Percentiles rank a stretch among this genome's conserved stretches.
Conservation (phyloP, 257 asterid genomes). For the Solanum acaule region DNA sequence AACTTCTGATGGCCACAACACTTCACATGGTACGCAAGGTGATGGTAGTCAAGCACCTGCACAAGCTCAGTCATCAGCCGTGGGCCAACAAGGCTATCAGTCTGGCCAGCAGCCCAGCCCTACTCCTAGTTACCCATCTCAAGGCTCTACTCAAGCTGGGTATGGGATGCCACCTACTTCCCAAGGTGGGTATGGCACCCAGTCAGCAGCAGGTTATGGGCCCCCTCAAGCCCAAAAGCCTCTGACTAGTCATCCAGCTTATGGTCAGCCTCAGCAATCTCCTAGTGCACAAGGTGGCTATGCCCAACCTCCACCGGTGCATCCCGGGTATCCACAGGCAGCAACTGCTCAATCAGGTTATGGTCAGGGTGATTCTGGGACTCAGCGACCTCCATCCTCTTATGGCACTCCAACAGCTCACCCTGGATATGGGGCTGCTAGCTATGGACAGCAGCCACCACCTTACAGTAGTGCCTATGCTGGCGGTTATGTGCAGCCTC, state of each 20-base stretch:
- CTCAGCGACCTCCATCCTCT: conserved; percentile 18
- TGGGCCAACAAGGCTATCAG: conserved; percentile 32
- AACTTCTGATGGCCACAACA: conserved; percentile 32
- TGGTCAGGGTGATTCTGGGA: conserved; percentile 23
- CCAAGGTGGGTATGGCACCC: conserved; percentile 34
- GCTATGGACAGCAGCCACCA: conserved; percentile 35
- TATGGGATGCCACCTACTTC: conserved; percentile 53
- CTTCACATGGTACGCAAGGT: conserved; percentile 57
- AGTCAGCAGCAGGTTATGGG: background rate
- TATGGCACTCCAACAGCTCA: conserved; percentile 26
- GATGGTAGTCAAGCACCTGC: conserved; percentile 56
- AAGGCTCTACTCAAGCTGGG: conserved; percentile 45
- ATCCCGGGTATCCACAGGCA: conserved; percentile 18
- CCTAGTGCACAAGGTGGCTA: conserved; percentile 39
- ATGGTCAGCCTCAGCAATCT: conserved; percentile 47
- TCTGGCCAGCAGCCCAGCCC: conserved; percentile 42
- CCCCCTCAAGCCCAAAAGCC: conserved; percentile 27
- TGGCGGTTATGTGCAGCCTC: conserved; percentile 28
- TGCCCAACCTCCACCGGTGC: conserved; percentile 23
- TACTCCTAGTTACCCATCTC: conserved; percentile 42
- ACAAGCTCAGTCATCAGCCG: conserved; percentile 30
- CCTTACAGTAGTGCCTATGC: conserved; percentile 24
- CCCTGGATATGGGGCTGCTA: conserved; percentile 28
- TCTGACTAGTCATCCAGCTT: conserved; percentile 18
- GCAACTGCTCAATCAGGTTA: conserved; percentile 17